Evolutionary conservation across 2,329 filamentous ascomycete genomes (phyloP).

Genomic region (Orbilia quercus): DNA sequence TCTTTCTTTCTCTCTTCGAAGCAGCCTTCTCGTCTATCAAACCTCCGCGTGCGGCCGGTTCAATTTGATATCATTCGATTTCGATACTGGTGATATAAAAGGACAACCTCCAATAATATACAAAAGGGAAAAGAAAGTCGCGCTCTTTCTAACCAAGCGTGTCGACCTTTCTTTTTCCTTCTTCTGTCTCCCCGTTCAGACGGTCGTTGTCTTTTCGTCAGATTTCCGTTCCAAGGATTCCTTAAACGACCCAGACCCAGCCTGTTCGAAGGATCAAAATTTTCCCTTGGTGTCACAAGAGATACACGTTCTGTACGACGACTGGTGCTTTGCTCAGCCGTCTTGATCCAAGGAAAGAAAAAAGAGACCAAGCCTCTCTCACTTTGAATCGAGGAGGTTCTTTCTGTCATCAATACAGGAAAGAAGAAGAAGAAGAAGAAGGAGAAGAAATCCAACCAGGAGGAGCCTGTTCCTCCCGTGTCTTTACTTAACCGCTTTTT

Average conservation of each 20-base stretch:
- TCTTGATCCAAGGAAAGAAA: conserved; percentile 7
- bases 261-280: conserved; percentile 28
- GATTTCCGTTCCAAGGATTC: conserved; percentile 26
- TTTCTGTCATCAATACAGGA: conserved; percentile 14
- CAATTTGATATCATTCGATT: conserved; percentile 53
- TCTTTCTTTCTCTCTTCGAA: conserved; percentile 26
- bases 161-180: conserved; percentile 40
- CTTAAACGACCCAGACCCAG: conserved; percentile 12
- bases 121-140: conserved; percentile 31
- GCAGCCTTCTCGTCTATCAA: conserved; percentile 42
- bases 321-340: conserved; percentile 39
- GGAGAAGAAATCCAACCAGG: conserved; percentile 23
- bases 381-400: conserved; percentile 54
- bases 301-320: conserved; percentile 55
- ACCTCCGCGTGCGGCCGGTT: conserved; percentile 54
- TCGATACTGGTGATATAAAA: conserved; percentile 26
- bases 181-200: no score
- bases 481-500: conserved; percentile 51
- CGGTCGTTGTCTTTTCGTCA: conserved; percentile 4
- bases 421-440: no score
- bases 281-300: conserved; percentile 47
- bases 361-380: conserved; percentile 39
- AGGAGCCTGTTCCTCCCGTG: conserved; percentile 53
- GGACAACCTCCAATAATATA: conserved; percentile 10
- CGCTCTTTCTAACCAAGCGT: conserved; percentile 54